These are phyloP conservation scores for Camellia sinensis DNA, from an alignment of 148 eudicot genomes.

Conservation along the genomic window DNA sequence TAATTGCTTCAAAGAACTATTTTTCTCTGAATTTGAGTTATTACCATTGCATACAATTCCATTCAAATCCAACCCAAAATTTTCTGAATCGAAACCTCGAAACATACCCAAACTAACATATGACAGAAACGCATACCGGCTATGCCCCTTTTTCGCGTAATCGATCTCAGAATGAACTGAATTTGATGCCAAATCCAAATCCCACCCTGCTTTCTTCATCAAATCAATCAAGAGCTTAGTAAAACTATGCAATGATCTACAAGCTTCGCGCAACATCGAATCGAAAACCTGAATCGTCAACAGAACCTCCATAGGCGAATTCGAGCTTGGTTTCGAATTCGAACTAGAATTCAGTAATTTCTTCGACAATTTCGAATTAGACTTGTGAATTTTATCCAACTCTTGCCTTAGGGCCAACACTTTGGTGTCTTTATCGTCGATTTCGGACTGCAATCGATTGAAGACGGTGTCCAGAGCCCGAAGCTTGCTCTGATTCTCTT, in stretches of 20 bases:
- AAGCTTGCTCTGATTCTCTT: slow-evolving; percentile 96
- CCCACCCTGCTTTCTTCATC: slow-evolving; percentile 83
- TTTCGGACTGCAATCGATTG: slow-evolving; percentile 69
- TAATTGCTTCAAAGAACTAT: slow-evolving; percentile 42
- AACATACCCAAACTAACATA: slow-evolving; percentile 77
- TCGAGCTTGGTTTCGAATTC: slow-evolving; percentile 18
- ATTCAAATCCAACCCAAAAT: slow-evolving; percentile 45
- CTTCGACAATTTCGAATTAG: slow-evolving; percentile 42
- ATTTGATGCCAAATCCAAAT: slow-evolving; percentile 74
- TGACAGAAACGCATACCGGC: slow-evolving; percentile 68
- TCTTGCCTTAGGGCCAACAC: slow-evolving; percentile 46
- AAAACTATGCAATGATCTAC: slow-evolving; percentile 51
- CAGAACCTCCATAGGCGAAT: slow-evolving; percentile 41
- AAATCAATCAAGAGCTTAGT: slow-evolving; percentile 67
- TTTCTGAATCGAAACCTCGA: slow-evolving; percentile 61
- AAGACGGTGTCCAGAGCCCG: slow-evolving; percentile 74
- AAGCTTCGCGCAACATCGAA: slow-evolving; percentile 55
- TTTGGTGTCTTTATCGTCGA: slow-evolving; percentile 69
- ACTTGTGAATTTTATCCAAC: slow-evolving; percentile 39
- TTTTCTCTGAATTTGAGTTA: slow-evolving; percentile 18
- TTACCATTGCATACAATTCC: slow-evolving; percentile 26
- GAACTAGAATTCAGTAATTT: slow-evolving; percentile 24
- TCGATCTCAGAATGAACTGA: slow-evolving; percentile 53
- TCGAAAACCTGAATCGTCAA: slow-evolving; percentile 69
- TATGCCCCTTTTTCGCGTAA: slow-evolving; percentile 66